These are phyloP conservation scores for Colletotrichum sp. DNA, from an alignment of 2,329 filamentous ascomycete genomes.

Conservation along the genomic window DNA sequence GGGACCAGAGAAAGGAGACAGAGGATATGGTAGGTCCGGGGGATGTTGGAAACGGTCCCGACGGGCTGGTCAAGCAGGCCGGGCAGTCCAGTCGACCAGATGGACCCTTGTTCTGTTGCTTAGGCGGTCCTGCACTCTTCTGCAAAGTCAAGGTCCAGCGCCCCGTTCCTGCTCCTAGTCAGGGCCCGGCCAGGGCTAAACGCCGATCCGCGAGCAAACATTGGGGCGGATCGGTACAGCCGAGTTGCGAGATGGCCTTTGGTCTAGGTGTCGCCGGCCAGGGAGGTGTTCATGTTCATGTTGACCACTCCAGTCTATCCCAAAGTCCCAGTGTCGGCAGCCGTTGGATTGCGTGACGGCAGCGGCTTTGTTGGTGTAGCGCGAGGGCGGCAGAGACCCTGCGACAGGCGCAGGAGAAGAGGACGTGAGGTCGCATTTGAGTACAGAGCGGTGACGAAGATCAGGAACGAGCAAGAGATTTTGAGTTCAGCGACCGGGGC, in stretches of 20 bases:
- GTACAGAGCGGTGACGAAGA: slow-evolving; percentile 4
- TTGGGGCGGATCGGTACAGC: slow-evolving; percentile 1
- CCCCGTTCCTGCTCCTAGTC: background rate
- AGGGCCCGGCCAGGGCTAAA: slow-evolving; percentile 2
- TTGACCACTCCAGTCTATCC: background rate
- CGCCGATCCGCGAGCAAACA: slow-evolving; percentile 9
- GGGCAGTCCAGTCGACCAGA: background rate
- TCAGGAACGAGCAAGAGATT: background rate
- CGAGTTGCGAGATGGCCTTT: background rate
- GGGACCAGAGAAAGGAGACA: background rate
- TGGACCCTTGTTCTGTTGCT: slow-evolving; percentile 4
- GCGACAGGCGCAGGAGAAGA: background rate
- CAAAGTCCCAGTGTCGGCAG: background rate
- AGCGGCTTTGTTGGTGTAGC: background rate
- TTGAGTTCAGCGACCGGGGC: slow-evolving; percentile 13
- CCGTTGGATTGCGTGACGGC: background rate
- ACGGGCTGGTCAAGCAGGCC: slow-evolving; percentile 18
- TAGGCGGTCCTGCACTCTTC: background rate
- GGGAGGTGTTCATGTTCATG: background rate
- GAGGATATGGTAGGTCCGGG: slow-evolving; percentile 4
- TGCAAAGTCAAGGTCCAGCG: background rate
- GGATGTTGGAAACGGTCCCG: slow-evolving; percentile 11
- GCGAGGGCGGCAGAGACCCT: background rate
- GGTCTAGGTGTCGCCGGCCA: background rate
- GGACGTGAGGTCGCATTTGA: slow-evolving; percentile 15